Evolutionary conservation across 73 alveolate species (phyloP).

Genomic region (Blepharisma stoltei): DNA sequence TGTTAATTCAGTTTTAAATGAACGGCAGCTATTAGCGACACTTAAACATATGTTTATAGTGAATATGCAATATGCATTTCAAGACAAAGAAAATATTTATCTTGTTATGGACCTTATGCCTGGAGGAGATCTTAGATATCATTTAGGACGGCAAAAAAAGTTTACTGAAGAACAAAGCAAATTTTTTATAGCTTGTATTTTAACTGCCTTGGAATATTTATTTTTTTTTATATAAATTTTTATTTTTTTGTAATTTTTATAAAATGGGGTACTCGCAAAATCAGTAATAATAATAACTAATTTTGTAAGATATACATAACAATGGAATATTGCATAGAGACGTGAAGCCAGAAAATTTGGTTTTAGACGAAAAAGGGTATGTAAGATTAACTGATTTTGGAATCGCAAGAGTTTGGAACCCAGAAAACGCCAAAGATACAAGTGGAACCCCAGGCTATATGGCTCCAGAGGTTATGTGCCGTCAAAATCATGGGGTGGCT

Average conservation of each 20-base stretch:
- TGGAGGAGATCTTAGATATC: constrained; percentile 96
- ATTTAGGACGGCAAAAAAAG: constrained; percentile 66
- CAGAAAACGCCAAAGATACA: constrained; percentile 80
- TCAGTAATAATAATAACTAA: no score
- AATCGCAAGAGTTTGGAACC: constrained; percentile 65
- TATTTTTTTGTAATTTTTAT: no score
- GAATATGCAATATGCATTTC: constrained; percentile 91
- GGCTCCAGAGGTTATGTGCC: constrained; percentile 85
- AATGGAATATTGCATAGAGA: constrained; percentile 81
- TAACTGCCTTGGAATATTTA: constrained; percentile 71
- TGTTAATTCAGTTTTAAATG: constrained; percentile 77
- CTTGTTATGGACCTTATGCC: constrained; percentile 81
- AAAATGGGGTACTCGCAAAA: no score
- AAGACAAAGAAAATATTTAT: constrained; percentile 87
- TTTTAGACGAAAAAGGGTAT: constrained; percentile 70
- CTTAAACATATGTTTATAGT: constrained; percentile 77
- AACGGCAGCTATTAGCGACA: constrained; percentile 70
- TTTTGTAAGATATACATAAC: constrained; percentile 53
- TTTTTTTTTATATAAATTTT: no score
- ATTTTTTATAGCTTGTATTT: constrained; percentile 63
- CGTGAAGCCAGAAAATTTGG: constrained; percentile 85
- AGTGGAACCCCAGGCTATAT: constrained; percentile 94
- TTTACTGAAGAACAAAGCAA: constrained; percentile 83
- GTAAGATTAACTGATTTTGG: constrained; percentile 83
- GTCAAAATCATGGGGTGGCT: constrained; percentile 76